Evolutionary conservation across 257 asterid genomes (phyloP).

Genomic region (Penstemon newberryi): DNA sequence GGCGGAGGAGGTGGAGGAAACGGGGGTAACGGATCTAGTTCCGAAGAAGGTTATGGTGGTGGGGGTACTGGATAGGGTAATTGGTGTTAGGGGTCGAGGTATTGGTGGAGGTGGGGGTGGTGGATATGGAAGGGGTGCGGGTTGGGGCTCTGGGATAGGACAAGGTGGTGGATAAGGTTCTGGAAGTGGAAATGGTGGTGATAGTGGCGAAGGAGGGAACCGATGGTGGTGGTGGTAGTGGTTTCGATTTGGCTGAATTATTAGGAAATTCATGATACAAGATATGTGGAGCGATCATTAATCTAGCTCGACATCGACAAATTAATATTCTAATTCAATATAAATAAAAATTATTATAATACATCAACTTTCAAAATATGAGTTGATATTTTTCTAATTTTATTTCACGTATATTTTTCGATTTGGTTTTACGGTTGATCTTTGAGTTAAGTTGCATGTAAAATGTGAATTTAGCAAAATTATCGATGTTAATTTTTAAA

Average conservation of each 20-base stretch:
- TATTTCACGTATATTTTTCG: too few relatives aligned
- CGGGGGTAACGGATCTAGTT: conserved; percentile 27
- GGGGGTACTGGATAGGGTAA: conserved; percentile 1
- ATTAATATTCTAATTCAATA: too few relatives aligned
- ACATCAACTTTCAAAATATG: too few relatives aligned
- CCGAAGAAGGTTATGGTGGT: conserved; percentile 12
- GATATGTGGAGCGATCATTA: too few relatives aligned
- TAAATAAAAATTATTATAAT: too few relatives aligned
- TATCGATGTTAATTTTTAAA: too few relatives aligned
- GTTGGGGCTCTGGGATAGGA: neutral
- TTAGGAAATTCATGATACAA: too few relatives aligned
- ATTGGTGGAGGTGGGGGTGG: conserved; percentile 34
- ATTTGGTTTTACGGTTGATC: too few relatives aligned
- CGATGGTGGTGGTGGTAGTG: conserved; percentile 4
- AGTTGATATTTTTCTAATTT: too few relatives aligned
- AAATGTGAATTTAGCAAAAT: too few relatives aligned
- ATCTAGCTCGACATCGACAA: too few relatives aligned
- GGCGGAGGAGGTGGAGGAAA: neutral
- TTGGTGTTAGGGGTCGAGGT: conserved; percentile 16
- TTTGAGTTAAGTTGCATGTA: too few relatives aligned
- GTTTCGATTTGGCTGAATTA: conserved; percentile 7
- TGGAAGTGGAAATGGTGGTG: neutral
- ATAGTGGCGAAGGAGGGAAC: neutral
- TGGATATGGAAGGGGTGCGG: conserved; percentile 31
- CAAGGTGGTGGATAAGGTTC: neutral